Evolutionary conservation across 2,329 filamentous ascomycete species (phyloP).

Genomic region (Periconia macrospinosa): DNA sequence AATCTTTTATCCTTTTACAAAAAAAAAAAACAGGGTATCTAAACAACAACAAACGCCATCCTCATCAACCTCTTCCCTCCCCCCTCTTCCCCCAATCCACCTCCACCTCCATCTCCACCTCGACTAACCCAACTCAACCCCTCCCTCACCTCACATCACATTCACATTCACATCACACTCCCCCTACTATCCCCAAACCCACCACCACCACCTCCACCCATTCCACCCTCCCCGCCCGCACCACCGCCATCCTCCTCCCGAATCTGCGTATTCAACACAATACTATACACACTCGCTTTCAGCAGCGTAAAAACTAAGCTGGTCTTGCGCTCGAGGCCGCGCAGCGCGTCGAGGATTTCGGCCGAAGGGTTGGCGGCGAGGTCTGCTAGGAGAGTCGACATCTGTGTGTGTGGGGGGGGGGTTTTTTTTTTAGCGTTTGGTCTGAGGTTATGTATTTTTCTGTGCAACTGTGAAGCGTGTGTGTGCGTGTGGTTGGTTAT

Average conservation of each 20-base stretch:
- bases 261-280: constrained; percentile 91
- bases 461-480: too few species aligned
- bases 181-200: constrained; percentile 2
- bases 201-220: constrained; percentile 29
- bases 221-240: too few species aligned
- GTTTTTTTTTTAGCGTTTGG: too few species aligned
- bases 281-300: constrained; percentile 98
- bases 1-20: too few species aligned
- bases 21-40: too few species aligned
- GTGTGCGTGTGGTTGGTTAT: too few species aligned
- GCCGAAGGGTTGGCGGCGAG: constrained; percentile 66
- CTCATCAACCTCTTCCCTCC: not conserved
- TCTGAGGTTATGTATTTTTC: too few species aligned
- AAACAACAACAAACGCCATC: too few species aligned
- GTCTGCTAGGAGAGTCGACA: constrained; percentile 63
- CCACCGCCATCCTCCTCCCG: constrained; percentile 25
- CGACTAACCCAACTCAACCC: constrained; percentile 2
- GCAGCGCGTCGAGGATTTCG: constrained; percentile 81
- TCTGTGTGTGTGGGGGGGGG: constrained; percentile 41
- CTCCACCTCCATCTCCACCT: constrained; percentile 2
- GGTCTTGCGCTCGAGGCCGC: constrained; percentile 90
- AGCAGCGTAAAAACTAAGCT: constrained; percentile 92
- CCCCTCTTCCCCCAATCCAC: constrained; percentile 3
- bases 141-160: too few species aligned
- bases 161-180: constrained; percentile 3